These are phyloP conservation scores for Carex scoparia DNA, from an alignment of 176 grass and related monocot genomes.

Conservation along the genomic window DNA sequence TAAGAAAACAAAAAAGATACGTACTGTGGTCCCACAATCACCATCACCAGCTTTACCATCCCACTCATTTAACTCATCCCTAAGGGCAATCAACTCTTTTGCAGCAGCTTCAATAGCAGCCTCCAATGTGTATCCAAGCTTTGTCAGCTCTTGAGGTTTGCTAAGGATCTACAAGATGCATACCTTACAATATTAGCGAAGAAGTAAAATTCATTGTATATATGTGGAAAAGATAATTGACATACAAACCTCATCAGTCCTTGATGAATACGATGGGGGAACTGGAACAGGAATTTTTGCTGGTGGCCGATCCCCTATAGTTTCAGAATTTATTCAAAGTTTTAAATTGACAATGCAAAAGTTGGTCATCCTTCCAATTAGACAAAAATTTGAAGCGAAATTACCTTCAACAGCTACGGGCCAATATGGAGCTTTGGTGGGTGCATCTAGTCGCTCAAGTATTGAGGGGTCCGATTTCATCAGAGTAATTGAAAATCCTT, in stretches of 20 bases:
- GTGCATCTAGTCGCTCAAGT: conserved; percentile 87
- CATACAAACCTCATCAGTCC: conserved; percentile 56
- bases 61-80: conserved; percentile 86
- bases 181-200: conserved; percentile 11
- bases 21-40: conserved; percentile 93
- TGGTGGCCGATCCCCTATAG: conserved; percentile 69
- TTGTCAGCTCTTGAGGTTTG: conserved; percentile 61
- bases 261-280: conserved; percentile 62
- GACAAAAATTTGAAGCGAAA: neutral
- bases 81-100: conserved; percentile 70
- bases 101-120: conserved; percentile 76
- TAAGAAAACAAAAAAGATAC: conserved; percentile 25
- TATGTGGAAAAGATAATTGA: neutral
- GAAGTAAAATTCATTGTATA: neutral
- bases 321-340: conserved; percentile 26
- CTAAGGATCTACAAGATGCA: conserved; percentile 43
- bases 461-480: conserved; percentile 77
- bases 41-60: conserved; percentile 97
- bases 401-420: conserved; percentile 95
- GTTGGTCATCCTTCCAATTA: conserved; percentile 6
- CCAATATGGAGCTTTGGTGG: conserved; percentile 83
- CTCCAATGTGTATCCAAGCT: conserved; percentile 61
- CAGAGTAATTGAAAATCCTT: conserved; percentile 93
- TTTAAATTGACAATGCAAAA: conserved; percentile 8
- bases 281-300: conserved; percentile 90